Evolutionary conservation across 176 grass and related monocot genomes (phyloP).

Genomic region (Rhynchospora tenuis): DNA sequence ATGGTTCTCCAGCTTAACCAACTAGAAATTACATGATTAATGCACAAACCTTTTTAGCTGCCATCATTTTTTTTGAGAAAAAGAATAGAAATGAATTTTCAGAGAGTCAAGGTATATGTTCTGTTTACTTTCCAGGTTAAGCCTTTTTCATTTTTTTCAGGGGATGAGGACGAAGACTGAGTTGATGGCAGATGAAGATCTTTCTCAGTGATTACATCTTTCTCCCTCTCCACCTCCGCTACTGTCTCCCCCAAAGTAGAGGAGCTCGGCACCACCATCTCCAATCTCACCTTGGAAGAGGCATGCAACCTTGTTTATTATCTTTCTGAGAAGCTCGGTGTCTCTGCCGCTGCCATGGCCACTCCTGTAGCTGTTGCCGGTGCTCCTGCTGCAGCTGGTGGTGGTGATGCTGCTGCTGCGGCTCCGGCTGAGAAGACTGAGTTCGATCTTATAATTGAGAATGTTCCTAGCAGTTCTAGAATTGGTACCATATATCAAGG

Average conservation of each 20-base stretch:
- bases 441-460: conserved; percentile 74
- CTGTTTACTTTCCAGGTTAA: too few relatives aligned
- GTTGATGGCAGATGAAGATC: too few relatives aligned
- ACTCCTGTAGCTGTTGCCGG: conserved; percentile 48
- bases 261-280: conserved; percentile 62
- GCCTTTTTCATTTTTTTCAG: too few relatives aligned
- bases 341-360: conserved; percentile 58
- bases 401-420: conserved; percentile 20
- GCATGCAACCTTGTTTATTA: conserved; percentile 62
- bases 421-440: conserved; percentile 60
- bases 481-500: conserved; percentile 79
- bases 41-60: too few relatives aligned
- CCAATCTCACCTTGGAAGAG: conserved; percentile 71
- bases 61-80: too few relatives aligned
- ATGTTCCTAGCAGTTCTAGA: conserved; percentile 71
- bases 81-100: too few relatives aligned
- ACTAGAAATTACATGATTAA: too few relatives aligned
- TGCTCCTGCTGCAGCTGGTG: conserved; percentile 21
- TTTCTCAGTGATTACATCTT: too few relatives aligned
- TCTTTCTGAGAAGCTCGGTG: conserved; percentile 73
- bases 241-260: conserved; percentile 54
- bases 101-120: too few relatives aligned
- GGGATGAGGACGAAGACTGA: too few relatives aligned
- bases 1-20: too few relatives aligned
- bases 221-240: not conserved